phyloP scores from a whole-genome alignment of 2,329 filamentous ascomycete genomes.

The Cercospora nicotianae region DNA sequence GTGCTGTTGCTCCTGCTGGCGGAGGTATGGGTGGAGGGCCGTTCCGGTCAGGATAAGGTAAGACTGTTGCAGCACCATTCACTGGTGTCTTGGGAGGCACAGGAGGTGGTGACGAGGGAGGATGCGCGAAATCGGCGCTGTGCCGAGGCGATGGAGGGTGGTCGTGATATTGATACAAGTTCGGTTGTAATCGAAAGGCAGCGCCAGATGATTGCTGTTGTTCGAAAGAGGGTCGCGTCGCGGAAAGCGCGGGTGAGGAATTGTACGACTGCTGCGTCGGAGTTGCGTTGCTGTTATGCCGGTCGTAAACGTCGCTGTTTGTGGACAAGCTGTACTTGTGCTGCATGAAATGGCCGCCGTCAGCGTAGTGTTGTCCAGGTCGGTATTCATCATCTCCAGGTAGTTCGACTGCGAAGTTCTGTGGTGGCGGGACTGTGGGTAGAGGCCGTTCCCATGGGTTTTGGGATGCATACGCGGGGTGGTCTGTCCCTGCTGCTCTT shows the following conservation, averaged over 20 bases:
- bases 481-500: constrained; percentile 35
- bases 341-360: constrained; percentile 53
- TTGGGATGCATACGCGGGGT: constrained; percentile 27
- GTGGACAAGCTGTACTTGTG: constrained; percentile 60
- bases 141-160: constrained; percentile 18
- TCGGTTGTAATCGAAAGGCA: constrained; percentile 14
- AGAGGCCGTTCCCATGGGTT: constrained; percentile 35
- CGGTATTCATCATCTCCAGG: constrained; percentile 35
- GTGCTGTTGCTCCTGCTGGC: background rate
- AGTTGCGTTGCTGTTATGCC: constrained; percentile 7
- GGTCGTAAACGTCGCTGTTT: constrained; percentile 21
- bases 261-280: constrained; percentile 14
- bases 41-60: constrained; percentile 30
- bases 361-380: constrained; percentile 47
- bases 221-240: constrained; percentile 16
- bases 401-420: constrained; percentile 41
- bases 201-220: constrained; percentile 8
- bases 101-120: constrained; percentile 25
- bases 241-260: constrained; percentile 19
- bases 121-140: constrained; percentile 20
- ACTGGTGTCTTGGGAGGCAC: constrained; percentile 35
- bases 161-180: constrained; percentile 14
- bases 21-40: constrained; percentile 11
- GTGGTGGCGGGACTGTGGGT: constrained; percentile 41
- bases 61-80: constrained; percentile 5